A percentile compares a stretch with the other conserved stretches of the same genome.
These are phyloP conservation scores for Carex littledalei DNA, from an alignment of 176 grass and related monocot genomes.

Conservation along the genomic window DNA sequence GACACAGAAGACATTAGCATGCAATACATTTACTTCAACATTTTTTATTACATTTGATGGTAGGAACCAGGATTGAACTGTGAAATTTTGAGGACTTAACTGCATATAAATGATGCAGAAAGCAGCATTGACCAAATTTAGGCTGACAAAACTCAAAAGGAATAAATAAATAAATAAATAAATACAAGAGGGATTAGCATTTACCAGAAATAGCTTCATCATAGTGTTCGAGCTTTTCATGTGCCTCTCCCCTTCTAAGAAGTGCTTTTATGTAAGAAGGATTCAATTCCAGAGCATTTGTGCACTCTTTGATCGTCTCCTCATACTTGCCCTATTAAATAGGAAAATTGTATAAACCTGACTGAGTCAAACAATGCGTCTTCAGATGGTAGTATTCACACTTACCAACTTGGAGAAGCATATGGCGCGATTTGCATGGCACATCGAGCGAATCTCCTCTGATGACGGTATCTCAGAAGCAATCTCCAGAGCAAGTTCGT, in stretches of 20 bases:
- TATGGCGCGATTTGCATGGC: slow-evolving; percentile 75
- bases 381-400: not conserved
- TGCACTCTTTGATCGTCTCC: slow-evolving; percentile 86
- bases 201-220: slow-evolving; percentile 92
- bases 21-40: not conserved
- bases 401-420: slow-evolving; percentile 91
- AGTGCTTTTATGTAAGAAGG: slow-evolving; percentile 79
- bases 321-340: slow-evolving; percentile 61
- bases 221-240: slow-evolving; percentile 93
- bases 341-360: not conserved
- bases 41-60: not conserved
- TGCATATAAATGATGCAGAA: not conserved
- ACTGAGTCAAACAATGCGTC: not conserved
- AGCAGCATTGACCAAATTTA: not conserved
- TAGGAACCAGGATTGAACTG: not conserved
- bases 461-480: slow-evolving; percentile 63
- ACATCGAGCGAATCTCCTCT: slow-evolving; percentile 62
- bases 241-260: slow-evolving; percentile 81
- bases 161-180: not conserved
- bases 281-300: slow-evolving; percentile 92
- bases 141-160: not conserved
- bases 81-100: not conserved
- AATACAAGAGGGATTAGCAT: slow-evolving; percentile 8
- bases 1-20: not conserved
- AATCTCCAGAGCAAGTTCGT: slow-evolving; percentile 67